Base-by-base conservation (phyloP, 2,329 filamentous ascomycete genomes). In the Xylaria sp. region DNA sequence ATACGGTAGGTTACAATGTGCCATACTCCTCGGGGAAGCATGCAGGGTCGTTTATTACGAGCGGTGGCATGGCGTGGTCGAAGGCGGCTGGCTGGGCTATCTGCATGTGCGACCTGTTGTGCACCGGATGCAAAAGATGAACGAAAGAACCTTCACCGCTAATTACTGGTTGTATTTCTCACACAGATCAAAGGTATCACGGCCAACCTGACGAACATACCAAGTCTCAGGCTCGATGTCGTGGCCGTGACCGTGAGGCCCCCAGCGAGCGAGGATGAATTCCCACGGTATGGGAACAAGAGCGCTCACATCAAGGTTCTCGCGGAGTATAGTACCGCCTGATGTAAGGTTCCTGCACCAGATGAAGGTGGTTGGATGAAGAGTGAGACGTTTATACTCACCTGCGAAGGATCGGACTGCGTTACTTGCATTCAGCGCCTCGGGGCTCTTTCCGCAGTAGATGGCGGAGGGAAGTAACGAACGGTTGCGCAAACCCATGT, bases 251-350 rank as follows among this genome's bases (percentile, higher is more conserved):
- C 59, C 41, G 42, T 66, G 40, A 50, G 48, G 3, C 38, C 40
- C 8, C 50, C 60, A 18, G 52, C 43, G 2, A 55, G 46, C 24
- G 43, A 50, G 19, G 53, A 34, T 8, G 60, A 64, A 19, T 56
- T 68, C 13, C 60, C 63, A 11, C 48, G 39, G 39, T 59, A 59
- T 24, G 59, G 53, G 34, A 62, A 61, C 8, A 61, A 49, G 39
- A 58, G 29, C 2, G 24, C 39, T 1, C 43, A 49, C 37, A 38
- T 41, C n/a, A 52, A 53, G 42, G 39, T 51, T 2, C 39, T 47
- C 34, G 11, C 18, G 18, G 9, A 47, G 44, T 39, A 39, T 20
- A 39, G 24, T 17, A 21, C 29, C 13, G 24, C 44, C n/a, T 34
- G n/a, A n/a, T n/a, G n/a, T n/a, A 34, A 3, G 29, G 29, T 7